phyloP scores from a whole-genome alignment of 306 rosid species.

The Elaeagnus macrophylla region DNA sequence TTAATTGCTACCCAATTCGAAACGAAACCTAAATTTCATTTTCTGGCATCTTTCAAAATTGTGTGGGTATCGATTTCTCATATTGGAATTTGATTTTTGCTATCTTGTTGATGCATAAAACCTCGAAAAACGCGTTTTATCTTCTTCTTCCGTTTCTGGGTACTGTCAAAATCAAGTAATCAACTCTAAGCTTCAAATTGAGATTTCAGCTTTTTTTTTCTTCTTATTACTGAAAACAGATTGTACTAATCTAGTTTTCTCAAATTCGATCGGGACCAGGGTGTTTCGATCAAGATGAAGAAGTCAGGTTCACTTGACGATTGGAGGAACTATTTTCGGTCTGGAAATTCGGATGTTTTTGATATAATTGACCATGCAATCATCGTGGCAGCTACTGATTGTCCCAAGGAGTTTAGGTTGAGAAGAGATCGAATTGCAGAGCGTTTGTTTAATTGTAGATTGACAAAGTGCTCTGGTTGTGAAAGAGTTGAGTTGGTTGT shows the following conservation, averaged over 20 bases:
- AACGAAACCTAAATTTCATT: background rate
- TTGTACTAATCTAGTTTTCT: conserved; percentile 7
- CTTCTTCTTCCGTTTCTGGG: conserved; percentile 7
- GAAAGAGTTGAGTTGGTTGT: conserved; percentile 47
- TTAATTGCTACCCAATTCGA: background rate
- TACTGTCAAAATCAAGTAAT: conserved; percentile 1
- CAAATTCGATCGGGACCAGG: conserved; percentile 9
- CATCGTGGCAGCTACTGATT: conserved; percentile 80
- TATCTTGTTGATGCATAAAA: background rate
- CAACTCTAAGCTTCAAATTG: conserved; percentile 1
- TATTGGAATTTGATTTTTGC: background rate
- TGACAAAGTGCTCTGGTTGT: conserved; percentile 62
- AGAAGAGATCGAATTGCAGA: conserved; percentile 78
- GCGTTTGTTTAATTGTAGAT: conserved; percentile 43
- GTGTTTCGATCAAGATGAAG: conserved; percentile 27
- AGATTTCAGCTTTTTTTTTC: conserved; percentile 33
- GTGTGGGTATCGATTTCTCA: background rate
- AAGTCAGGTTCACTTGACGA: conserved; percentile 60
- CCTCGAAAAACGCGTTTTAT: background rate
- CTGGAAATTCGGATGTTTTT: conserved; percentile 61
- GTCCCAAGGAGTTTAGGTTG: conserved; percentile 61
- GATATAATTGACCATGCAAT: conserved; percentile 77
- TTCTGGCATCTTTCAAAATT: conserved; percentile 2
- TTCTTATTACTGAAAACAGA: background rate
- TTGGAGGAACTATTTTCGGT: conserved; percentile 76